Base-by-base conservation (phyloP, 139 green algal genomes). In the Edaphochlamys debaryana region DNA sequence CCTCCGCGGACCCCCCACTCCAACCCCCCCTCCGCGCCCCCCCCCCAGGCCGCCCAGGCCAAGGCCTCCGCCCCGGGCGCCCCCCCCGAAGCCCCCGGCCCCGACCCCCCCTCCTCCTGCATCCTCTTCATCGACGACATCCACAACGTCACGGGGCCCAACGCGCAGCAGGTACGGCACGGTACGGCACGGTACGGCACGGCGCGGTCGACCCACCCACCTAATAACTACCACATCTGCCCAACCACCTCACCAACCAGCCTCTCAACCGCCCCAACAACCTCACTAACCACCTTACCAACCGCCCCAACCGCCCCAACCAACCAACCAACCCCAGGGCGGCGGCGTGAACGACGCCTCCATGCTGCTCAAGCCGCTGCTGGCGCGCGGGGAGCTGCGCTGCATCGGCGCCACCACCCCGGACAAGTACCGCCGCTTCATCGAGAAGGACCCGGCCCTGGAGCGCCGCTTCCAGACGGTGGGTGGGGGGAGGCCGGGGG, bases 61-160 rank as follows among this genome's bases (percentile, higher is more conserved):
- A 6, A 27, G n/a, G n/a, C 41, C 40, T 3, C 30, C 13, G 29
- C 17, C 13, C 42, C 40, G 22, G n/a, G 69, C 42, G 8, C 25
- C 8, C 8, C 38, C 38, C 25, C 40, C 37, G 7, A 42, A 0
- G 37, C 73, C 27, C 36, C 79, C 37, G 50, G 42, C 17, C 40
- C 73, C 45, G 64, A 63, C n/a, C 75, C 79, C 20, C 90, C 95
- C 66, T 91, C 89, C 67, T 91, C 91, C 64, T 94, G 96, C 54
- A 87, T 99, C 38, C 94, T 99, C 56, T 99, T 99, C 94, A 98
- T 99, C 70, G 96, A 99, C 86, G 95, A 98, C 86, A 98, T 99
- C 84, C 97, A 99, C 92, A 98, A 92, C 66, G 95, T 99, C 48
- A 94, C 95, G 4, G 94, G 94, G 4, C 90, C 90, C 79, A 93